phyloP scores from a whole-genome alignment of 805 yeast species.

The Sugiyamaella qingdaonensis region DNA sequence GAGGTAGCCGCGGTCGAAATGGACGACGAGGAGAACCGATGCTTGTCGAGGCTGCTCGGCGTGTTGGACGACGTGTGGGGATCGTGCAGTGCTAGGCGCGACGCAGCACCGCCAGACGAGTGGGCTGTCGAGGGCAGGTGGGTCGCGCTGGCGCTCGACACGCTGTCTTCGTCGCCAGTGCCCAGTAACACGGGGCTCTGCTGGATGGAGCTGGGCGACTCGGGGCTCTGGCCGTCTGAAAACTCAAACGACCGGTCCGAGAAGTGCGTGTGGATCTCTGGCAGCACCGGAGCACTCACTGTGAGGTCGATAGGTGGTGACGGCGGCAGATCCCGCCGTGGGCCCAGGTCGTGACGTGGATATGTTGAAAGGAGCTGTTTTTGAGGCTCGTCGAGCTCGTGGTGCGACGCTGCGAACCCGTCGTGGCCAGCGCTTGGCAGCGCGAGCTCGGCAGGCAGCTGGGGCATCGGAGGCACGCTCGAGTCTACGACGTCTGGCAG shows the following conservation, averaged over 20 bases:
- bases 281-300: background rate
- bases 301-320: background rate
- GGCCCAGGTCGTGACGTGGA: background rate
- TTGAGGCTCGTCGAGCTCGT: background rate
- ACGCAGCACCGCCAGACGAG: background rate
- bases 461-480: background rate
- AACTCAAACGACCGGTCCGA: background rate
- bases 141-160: background rate
- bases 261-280: background rate
- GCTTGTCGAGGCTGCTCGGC: constrained; percentile 1
- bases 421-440: too few relatives aligned
- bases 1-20: background rate
- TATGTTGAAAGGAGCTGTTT: background rate
- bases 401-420: background rate
- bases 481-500: background rate
- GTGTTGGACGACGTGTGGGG: constrained; percentile 1
- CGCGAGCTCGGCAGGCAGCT: background rate
- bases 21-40: constrained; percentile 1
- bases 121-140: background rate
- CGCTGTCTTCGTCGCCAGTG: background rate
- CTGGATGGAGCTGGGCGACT: constrained; percentile 9
- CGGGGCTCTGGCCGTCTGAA: background rate
- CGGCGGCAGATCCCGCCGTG: background rate
- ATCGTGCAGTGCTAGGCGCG: background rate
- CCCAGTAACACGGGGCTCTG: constrained; percentile 9